These are phyloP conservation scores for Capsicum baccatum DNA, from an alignment of 257 asterid species.

Conservation along the genomic window DNA sequence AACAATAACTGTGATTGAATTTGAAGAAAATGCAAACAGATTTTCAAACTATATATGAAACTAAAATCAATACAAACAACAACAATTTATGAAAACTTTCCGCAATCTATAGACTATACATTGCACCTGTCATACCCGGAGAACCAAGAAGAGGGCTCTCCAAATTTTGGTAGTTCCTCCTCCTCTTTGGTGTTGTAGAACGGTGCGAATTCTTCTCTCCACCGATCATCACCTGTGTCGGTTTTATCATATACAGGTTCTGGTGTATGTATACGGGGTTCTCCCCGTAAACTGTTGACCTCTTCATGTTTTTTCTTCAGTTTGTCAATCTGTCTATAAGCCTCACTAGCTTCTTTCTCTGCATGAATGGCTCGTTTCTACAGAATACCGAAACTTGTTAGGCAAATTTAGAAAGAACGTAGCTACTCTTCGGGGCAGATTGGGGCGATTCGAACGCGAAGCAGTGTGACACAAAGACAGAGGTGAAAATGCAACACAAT, in stretches of 20 bases:
- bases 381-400: slow-evolving; percentile 33
- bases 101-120: slow-evolving; percentile 61
- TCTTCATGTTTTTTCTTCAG: slow-evolving; percentile 52
- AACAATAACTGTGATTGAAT: not conserved
- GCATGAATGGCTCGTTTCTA: slow-evolving; percentile 81
- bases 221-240: slow-evolving; percentile 50
- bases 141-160: slow-evolving; percentile 71
- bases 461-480: not conserved
- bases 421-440: too few species aligned
- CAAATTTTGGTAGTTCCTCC: slow-evolving; percentile 38
- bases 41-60: slow-evolving; percentile 37
- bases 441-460: too few species aligned
- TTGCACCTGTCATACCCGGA: slow-evolving; percentile 97
- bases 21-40: not conserved
- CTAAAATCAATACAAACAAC: slow-evolving; percentile 67
- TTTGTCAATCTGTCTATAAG: slow-evolving; percentile 64
- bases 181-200: slow-evolving; percentile 68
- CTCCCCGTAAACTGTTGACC: slow-evolving; percentile 41
- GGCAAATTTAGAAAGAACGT: not conserved
- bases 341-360: slow-evolving; percentile 66
- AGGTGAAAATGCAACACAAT: not conserved
- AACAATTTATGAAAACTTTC: slow-evolving; percentile 27
- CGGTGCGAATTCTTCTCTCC: slow-evolving; percentile 84
- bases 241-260: slow-evolving; percentile 31
- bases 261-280: slow-evolving; percentile 40